Conservation (phyloP, 2,329 filamentous ascomycete genomes). For the Fusarium tanahbumbuense region DNA sequence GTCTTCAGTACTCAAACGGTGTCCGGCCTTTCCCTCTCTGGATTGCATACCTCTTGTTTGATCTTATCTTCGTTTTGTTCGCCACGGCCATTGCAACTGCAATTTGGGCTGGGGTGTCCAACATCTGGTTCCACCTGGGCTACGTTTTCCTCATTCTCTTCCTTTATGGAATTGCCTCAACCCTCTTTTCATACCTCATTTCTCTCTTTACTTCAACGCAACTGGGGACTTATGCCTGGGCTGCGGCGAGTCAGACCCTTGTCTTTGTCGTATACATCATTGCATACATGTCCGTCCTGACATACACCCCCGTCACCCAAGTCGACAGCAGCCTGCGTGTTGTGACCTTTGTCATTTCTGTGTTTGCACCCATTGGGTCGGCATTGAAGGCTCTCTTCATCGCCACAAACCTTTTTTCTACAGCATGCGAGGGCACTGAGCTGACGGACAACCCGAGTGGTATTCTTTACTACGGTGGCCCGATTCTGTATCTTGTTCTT, state of each 20-base stretch:
- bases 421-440: slow-evolving; percentile 75
- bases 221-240: slow-evolving; percentile 85
- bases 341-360: slow-evolving; percentile 79
- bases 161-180: slow-evolving; percentile 83
- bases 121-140: slow-evolving; percentile 80
- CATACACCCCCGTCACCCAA: slow-evolving; percentile 75
- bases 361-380: slow-evolving; percentile 81
- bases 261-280: slow-evolving; percentile 79
- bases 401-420: slow-evolving; percentile 84
- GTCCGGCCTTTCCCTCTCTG: slow-evolving; percentile 85
- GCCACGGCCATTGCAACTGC: slow-evolving; percentile 74
- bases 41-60: slow-evolving; percentile 84
- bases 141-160: slow-evolving; percentile 86
- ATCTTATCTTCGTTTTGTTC: slow-evolving; percentile 77
- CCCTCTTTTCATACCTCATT: slow-evolving; percentile 80
- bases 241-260: slow-evolving; percentile 79
- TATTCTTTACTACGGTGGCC: slow-evolving; percentile 81
- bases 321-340: slow-evolving; percentile 76
- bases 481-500: slow-evolving; percentile 83
- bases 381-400: slow-evolving; percentile 80
- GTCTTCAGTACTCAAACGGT: slow-evolving; percentile 91
- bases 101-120: slow-evolving; percentile 73
- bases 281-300: slow-evolving; percentile 77
- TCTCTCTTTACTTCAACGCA: slow-evolving; percentile 84
- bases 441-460: slow-evolving; percentile 76